Evolutionary conservation across 345 rosid species (phyloP), one percentile per base, ranked within the genome.

Genomic region (Salix viminalis): DNA sequence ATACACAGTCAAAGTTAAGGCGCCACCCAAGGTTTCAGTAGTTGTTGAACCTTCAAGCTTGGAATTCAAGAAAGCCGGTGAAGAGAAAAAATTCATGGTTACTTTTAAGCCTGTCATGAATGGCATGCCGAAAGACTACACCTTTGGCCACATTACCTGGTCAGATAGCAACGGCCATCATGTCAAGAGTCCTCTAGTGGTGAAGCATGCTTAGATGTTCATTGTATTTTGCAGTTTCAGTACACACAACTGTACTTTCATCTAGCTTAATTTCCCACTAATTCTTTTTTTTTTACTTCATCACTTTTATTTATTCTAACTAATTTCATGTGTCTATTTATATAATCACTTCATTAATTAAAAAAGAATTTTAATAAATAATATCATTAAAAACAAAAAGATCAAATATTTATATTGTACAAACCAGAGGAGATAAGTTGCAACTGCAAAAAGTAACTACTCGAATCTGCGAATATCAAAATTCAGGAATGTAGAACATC

Each of bases 371-470:
- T 5, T 34, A 34, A 34, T 4, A 34, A 5, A 34, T 34, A 0
- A 34, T 34, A 34, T 34, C 37, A 34, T 34, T 34, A 34, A 34
- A 34, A 34, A 34, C 37, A 34, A 34, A 34, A 34, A 4, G 37
- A 34, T 34, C 37, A 34, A 34, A 34, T 34, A 34, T 34, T 34
- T 34, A 34, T 34, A 5, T 5, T 34, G 37, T 34, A 41, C 3
- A 41, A 41, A 41, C 12, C 11, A 41, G 44, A 9, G 44, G 44
- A 41, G 37, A 4, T 34, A 34, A 34, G 37, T 5, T 34, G 37
- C 37, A 34, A 6, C 7, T 34, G 1, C 37, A 34, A 6, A 6
- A 34, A 34, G 37, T 34, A 34, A 0, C 93, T 9, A 91, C 91
- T 61, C 41, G 14, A 42, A 12, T 42, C 15, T 42, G 12, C 48